Evolutionary conservation across 371 early-diverging fungal species (phyloP), one percentile per base, ranked within the genome.

Genomic region (Mucor circinelloides): DNA sequence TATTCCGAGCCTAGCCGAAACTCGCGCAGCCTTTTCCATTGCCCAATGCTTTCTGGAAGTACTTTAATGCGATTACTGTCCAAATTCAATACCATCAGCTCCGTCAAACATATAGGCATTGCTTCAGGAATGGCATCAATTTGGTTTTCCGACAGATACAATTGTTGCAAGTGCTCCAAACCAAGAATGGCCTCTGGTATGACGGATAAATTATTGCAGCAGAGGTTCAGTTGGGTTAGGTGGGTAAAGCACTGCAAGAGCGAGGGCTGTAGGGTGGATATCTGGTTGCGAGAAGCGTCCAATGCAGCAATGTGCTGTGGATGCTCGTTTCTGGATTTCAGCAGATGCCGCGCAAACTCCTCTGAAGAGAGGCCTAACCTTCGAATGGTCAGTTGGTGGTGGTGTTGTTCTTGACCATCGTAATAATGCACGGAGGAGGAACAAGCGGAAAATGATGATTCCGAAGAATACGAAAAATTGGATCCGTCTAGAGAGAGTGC

Each of bases 1-100:
- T 74, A 84, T 25, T 82, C 84, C 9, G 86, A 85, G 3, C 89
- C 89, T 54, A 89, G 74, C 40, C 77, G 78, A 23, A 89, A 64
- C 7, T 82, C 77, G 44, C 83, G 81, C 36, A 90, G 70, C 38
- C 74, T 67, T n/a, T 59, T 44, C 81, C 81, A 81, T 8, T 72
- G 64, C 21, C 72, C 66, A 28, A 90, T 68, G 27, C 72, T 70
- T 0, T 74, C 54, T 3, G 89, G 86, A 9, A 91, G 67, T 12
- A 46, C 36, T 6, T 71, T 60, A 62, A 89, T 85, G 42, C 64
- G 61, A 71, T 90, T 90, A 19, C 77, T 75, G 44, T 82, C 78
- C 8, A 87, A 58, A 0, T 72, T 70, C 7, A 89, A 71, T 1
- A 74, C 79, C 15, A 70, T 69, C 56, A 87, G 70, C 13, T 75